phyloP scores from a whole-genome alignment of 208 protist species.

The Leishmania tarentolae region DNA sequence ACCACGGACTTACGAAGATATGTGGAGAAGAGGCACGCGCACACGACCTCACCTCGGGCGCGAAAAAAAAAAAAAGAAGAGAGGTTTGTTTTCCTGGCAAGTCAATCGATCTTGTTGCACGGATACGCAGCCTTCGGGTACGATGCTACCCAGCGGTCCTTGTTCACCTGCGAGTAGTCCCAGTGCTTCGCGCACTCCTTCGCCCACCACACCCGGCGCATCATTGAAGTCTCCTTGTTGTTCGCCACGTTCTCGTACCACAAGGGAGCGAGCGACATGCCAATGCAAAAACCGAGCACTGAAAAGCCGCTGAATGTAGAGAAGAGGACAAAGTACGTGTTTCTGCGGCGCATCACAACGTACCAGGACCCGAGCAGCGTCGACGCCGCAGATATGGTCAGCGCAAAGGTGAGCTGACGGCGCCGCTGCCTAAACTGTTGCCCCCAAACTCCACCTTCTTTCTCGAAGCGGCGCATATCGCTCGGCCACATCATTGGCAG shows the following conservation, averaged over 20 bases:
- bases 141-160: slow-evolving; percentile 56
- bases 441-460: slow-evolving; percentile 84
- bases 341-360: slow-evolving; percentile 56
- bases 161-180: slow-evolving; percentile 84
- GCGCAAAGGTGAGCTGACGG: slow-evolving; percentile 77
- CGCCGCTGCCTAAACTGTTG: slow-evolving; percentile 77
- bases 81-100: background rate
- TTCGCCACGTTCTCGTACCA: slow-evolving; percentile 78
- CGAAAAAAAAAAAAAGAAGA: background rate
- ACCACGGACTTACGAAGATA: background rate
- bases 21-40: background rate
- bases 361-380: slow-evolving; percentile 69
- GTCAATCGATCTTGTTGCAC: slow-evolving; percentile 42
- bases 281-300: slow-evolving; percentile 81
- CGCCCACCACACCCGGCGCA: slow-evolving; percentile 93
- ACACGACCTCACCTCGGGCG: background rate
- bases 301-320: slow-evolving; percentile 84
- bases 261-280: slow-evolving; percentile 65
- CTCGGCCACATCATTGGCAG: slow-evolving; percentile 89
- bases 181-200: slow-evolving; percentile 92
- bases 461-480: slow-evolving; percentile 85
- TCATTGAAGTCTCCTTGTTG: slow-evolving; percentile 91
- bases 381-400: slow-evolving; percentile 31
- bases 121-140: slow-evolving; percentile 70
- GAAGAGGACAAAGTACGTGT: slow-evolving; percentile 84